Base-by-base conservation (phyloP, 768 basidiomycete species). In the Strobilomyces confusus region DNA sequence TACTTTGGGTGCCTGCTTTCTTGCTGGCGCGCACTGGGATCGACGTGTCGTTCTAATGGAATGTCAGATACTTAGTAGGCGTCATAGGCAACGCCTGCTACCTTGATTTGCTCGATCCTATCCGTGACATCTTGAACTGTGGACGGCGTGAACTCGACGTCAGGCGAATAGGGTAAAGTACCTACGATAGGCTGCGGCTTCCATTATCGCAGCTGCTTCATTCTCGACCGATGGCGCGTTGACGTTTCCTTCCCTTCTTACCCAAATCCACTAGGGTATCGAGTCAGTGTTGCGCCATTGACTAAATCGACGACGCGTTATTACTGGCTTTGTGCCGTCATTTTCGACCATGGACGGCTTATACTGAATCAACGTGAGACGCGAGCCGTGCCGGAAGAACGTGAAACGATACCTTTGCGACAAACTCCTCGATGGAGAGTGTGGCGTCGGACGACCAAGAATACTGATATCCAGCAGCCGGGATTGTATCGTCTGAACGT, bases 271-370 rank as follows among this genome's bases (percentile, higher is more conserved):
- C 85, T 87, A 48, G 43, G 47, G 34, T 22, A 12, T 9, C 9
- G 4, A 1, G 47, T 64, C 13, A 58, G 36, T 9, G 5, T 4
- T 15, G 11, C 26, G 12, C 19, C 26, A 8, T 41, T 40, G 12
- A 20, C 22, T 34, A 17, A n/a, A 32, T 20, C 1, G n/a, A 54
- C 1, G n/a, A 54, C 36, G 22, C 13, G 14, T 50, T 56, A 81
- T 64, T 52, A 88, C 87, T 40, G 86, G 86, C 66, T 87, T 89
- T 0, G 75, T 84, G 5, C 87, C 87, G 53, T 89, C 84, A 62
- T 89, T 80, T 58, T 86, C 81, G 11, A 88, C 83, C 86, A 89
- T 84, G 17, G 86, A 88, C 1, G 88, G 87, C 48, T 76, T 84
- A 58, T 81, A 87, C 86, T 89, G 56, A 11, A 23, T 41, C 17